Evolutionary conservation across 139 green algal genomes (phyloP).

Genomic region (Edaphochlamys debaryana): DNA sequence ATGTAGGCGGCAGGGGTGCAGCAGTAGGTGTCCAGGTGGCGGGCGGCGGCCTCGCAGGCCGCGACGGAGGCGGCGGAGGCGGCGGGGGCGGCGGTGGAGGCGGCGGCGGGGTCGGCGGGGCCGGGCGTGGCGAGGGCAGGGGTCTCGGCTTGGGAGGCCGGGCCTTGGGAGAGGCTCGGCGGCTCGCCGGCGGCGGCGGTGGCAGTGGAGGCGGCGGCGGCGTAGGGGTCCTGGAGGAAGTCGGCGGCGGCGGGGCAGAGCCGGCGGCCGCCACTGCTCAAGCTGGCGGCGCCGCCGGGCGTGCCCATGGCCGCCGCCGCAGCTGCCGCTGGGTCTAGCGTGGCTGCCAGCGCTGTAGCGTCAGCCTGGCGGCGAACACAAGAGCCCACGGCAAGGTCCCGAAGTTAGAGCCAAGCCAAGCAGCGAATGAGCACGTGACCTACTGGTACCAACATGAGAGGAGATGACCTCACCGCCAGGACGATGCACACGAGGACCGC

Average conservation of each 20-base stretch:
- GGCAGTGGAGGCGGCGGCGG: neutral
- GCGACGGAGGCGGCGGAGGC: neutral
- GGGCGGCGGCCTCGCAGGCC: neutral
- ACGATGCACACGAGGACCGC: slow-evolving; percentile 15
- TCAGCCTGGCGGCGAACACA: neutral
- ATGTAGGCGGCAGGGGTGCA: slow-evolving; percentile 2
- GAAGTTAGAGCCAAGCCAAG: too few relatives aligned
- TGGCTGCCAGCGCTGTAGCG: slow-evolving; percentile 19
- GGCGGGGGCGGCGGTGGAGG: neutral
- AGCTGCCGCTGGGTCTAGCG: neutral
- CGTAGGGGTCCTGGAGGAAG: neutral
- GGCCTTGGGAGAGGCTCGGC: neutral
- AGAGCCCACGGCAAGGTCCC: too few relatives aligned
- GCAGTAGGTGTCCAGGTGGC: neutral
- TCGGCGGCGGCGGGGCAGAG: neutral
- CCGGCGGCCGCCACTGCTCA: neutral
- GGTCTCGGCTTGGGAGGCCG: neutral
- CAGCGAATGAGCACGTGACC: too few relatives aligned
- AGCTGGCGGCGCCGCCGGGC: too few relatives aligned
- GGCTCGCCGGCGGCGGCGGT: too few relatives aligned
- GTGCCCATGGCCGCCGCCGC: too few relatives aligned
- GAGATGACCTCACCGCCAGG: neutral
- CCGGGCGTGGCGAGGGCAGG: neutral
- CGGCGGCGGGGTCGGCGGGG: too few relatives aligned
- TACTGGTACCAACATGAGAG: too few relatives aligned